These are phyloP conservation scores for Penicillium riverlandense DNA, from an alignment of 495 filamentous ascomycete species.

Conservation along the genomic window DNA sequence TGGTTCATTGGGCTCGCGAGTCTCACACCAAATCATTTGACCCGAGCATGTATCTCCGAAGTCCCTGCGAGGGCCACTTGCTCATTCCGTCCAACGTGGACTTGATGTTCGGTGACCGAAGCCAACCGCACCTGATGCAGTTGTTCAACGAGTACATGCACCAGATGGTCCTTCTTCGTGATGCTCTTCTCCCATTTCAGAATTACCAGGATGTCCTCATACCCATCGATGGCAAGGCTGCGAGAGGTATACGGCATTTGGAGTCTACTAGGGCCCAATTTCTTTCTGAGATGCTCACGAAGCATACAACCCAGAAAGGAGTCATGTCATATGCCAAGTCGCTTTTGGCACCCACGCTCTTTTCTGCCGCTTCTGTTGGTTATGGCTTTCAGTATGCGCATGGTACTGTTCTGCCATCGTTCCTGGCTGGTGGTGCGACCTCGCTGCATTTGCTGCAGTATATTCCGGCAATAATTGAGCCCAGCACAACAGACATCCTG, in stretches of 20 bases:
- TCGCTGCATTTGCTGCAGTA: slow-evolving; percentile 21
- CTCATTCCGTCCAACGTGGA: slow-evolving; percentile 13
- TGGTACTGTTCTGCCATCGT: slow-evolving; percentile 20
- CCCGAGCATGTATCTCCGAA: slow-evolving; percentile 15
- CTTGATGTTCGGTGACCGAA: slow-evolving; percentile 22
- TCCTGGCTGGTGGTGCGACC: slow-evolving; percentile 7
- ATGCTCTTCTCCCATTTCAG: slow-evolving; percentile 23
- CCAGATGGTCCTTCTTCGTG: slow-evolving; percentile 28
- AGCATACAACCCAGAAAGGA: slow-evolving; percentile 8
- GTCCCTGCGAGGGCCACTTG: slow-evolving; percentile 26
- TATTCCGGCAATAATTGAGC: slow-evolving; percentile 12
- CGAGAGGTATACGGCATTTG: slow-evolving; percentile 14
- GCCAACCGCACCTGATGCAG: slow-evolving; percentile 22
- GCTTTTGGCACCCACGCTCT: slow-evolving; percentile 13
- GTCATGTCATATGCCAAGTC: slow-evolving; percentile 15
- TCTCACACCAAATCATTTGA: slow-evolving; percentile 2
- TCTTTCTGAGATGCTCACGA: slow-evolving; percentile 16
- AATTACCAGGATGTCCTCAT: slow-evolving; percentile 25
- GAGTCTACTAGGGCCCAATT: slow-evolving; percentile 16
- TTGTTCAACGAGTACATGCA: slow-evolving; percentile 29
- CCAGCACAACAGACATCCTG: slow-evolving; percentile 3
- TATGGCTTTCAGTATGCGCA: slow-evolving; percentile 28
- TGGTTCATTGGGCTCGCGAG: slow-evolving; percentile 20
- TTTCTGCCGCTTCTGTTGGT: slow-evolving; percentile 1
- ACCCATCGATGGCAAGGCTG: slow-evolving; percentile 6